Percentiles rank a stretch among this genome's conserved stretches.
These are phyloP conservation scores for Mucuna pruriens DNA, from an alignment of 306 rosid genomes.

Conservation along the genomic window DNA sequence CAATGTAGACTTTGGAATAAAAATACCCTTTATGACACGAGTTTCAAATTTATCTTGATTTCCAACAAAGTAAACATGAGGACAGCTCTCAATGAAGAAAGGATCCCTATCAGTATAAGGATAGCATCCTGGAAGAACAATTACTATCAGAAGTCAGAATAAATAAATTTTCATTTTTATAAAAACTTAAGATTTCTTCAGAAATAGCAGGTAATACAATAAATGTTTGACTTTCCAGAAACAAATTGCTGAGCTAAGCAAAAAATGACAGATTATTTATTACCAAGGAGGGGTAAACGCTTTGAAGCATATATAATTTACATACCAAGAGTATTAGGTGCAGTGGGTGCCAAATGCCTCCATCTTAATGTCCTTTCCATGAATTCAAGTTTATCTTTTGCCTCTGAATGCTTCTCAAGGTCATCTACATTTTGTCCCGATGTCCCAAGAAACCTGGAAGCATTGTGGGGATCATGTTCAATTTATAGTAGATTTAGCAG, in stretches of 20 bases:
- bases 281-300: conserved; percentile 27
- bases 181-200: conserved; percentile 29
- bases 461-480: conserved; percentile 36
- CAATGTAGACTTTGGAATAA: conserved; percentile 30
- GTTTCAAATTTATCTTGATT: conserved; percentile 83
- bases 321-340: conserved; percentile 98
- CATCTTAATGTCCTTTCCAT: conserved; percentile 93
- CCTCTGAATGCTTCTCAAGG: conserved; percentile 86
- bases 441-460: conserved; percentile 89
- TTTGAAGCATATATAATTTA: conserved; percentile 29
- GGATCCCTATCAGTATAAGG: conserved; percentile 92
- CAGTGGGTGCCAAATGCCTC: conserved; percentile 98
- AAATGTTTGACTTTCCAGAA: conserved; percentile 18
- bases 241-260: conserved; percentile 17
- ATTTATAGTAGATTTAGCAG: conserved; percentile 24
- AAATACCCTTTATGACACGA: conserved; percentile 72
- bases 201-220: conserved; percentile 23
- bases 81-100: conserved; percentile 86
- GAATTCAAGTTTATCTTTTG: conserved; percentile 80
- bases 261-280: conserved; percentile 22
- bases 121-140: conserved; percentile 78
- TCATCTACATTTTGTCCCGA: conserved; percentile 93
- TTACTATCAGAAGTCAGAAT: conserved; percentile 18
- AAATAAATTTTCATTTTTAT: neutral
- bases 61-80: conserved; percentile 91